Evolutionary conservation across 108 stramenopile species (phyloP), one percentile per base, ranked within the genome.

Genomic region (Cylindrotheca fusiformis): DNA sequence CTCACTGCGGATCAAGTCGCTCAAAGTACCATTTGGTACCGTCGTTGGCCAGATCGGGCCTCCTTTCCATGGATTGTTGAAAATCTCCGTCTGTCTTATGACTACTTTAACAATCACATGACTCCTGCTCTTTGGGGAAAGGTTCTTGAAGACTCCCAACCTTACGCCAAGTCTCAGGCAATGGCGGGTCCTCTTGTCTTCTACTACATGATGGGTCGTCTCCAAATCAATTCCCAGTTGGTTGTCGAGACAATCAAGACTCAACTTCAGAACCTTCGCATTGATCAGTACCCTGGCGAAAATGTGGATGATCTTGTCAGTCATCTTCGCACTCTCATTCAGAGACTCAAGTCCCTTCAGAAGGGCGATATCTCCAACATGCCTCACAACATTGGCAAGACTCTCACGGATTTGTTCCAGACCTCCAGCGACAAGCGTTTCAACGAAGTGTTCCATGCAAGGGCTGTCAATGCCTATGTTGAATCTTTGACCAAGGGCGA

Each of bases 41-140:
- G 3, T 19, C 3, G 20, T 5, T 58, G 36, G 32, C 31, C 57
- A 10, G 57, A 44, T 20, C 12, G 3, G 5, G 20, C 57, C 20
- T 10, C 25, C 8, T 10, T 10, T 22, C 54, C 54, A 10, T 58
- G 57, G 57, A 20, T 44, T 21, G 3, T 8, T 3, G 36, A 58
- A 41, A 58, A 58, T 22, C 20, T 58, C 3, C 18, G 23, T 4
- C 28, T 58, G 36, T 22, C 57, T 3, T 44, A 18, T 27, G 57
- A 58, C 3, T 58, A 41, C 44, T 20, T 58, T 8, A 12, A 8
- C 10, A 58, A 58, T 58, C 57, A 58, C 21, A 41, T 58, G 33
- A 27, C 22, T 12, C 17, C 32, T 20, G 19, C 17, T 3, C 22
- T 58, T 19, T 58, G 57, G 57, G 33, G 36, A 32, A 58, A 58